Conservation (phyloP, 2,329 filamentous ascomycete genomes). For the Neopestalotiopsis sp. region DNA sequence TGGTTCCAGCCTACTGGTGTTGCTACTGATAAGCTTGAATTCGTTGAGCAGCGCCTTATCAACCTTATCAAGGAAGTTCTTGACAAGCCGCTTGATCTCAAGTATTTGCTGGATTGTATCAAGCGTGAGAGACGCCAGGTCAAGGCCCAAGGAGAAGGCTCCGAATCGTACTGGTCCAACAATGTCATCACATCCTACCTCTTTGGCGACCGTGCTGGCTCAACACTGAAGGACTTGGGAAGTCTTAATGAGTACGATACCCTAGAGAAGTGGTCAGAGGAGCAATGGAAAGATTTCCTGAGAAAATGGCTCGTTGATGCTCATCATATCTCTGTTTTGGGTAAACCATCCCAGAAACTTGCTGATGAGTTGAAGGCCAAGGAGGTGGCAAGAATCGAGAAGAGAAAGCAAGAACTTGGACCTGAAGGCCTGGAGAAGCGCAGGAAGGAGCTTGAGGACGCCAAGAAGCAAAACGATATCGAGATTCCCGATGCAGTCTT, state of each 20-base stretch:
- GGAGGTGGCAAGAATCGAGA: constrained; percentile 79
- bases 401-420: constrained; percentile 80
- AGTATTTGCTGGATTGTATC: constrained; percentile 88
- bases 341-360: constrained; percentile 81
- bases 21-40: constrained; percentile 80
- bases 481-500: constrained; percentile 85
- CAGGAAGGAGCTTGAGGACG: constrained; percentile 76
- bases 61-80: constrained; percentile 83
- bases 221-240: constrained; percentile 68
- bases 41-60: constrained; percentile 86
- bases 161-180: constrained; percentile 79
- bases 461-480: constrained; percentile 87
- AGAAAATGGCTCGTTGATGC: constrained; percentile 86
- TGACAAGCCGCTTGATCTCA: constrained; percentile 83
- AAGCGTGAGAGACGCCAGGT: constrained; percentile 80
- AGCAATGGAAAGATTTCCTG: constrained; percentile 83
- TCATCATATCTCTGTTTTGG: constrained; percentile 85
- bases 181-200: constrained; percentile 92
- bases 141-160: constrained; percentile 83
- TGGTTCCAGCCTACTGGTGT: constrained; percentile 88
- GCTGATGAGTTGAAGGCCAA: constrained; percentile 82
- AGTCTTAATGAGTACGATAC: constrained; percentile 66
- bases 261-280: constrained; percentile 80
- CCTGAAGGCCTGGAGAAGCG: constrained; percentile 80
- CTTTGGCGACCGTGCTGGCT: constrained; percentile 85